Percentiles rank a stretch among this genome's conserved stretches.
Conservation (phyloP, 306 rosid species). For the Abrus pulchellus region DNA sequence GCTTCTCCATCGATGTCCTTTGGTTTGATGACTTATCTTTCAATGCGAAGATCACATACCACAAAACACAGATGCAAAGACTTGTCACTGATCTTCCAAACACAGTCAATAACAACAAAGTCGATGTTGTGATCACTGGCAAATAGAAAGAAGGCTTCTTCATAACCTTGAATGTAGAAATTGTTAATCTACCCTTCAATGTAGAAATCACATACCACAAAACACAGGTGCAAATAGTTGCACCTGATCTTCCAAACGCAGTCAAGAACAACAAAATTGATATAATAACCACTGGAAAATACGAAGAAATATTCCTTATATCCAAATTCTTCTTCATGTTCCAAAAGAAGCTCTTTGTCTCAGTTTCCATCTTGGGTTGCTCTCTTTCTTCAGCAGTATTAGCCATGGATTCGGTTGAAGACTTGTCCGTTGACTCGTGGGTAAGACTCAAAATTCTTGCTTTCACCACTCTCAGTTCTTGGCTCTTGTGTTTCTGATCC, state of each 20-base stretch:
- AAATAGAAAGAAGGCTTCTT: constrained; percentile 68
- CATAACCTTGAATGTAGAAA: background rate
- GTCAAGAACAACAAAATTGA: constrained; percentile 64
- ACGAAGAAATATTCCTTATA: constrained; percentile 58
- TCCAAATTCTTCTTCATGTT: constrained; percentile 34
- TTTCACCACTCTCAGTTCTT: constrained; percentile 51
- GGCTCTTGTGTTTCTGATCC: constrained; percentile 51
- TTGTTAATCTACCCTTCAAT: constrained; percentile 49
- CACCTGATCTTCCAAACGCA: constrained; percentile 70
- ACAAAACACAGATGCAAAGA: constrained; percentile 67
- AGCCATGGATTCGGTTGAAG: constrained; percentile 10
- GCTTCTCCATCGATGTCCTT: constrained; percentile 45
- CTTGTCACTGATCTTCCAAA: constrained; percentile 74
- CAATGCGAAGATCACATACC: constrained; percentile 73
- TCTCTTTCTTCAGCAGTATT: constrained; percentile 43
- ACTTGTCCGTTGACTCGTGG: constrained; percentile 32
- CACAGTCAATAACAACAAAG: constrained; percentile 60
- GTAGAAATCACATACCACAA: constrained; percentile 74
- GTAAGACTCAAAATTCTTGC: constrained; percentile 30
- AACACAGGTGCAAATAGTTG: constrained; percentile 68
- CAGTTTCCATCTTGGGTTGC: constrained; percentile 10
- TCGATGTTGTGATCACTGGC: constrained; percentile 59
- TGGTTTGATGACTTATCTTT: constrained; percentile 42
- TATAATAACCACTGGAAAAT: constrained; percentile 63
- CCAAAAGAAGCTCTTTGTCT: constrained; percentile 44